These are phyloP conservation scores for Penicillium diatomitis DNA, from an alignment of 495 filamentous ascomycete species.

Conservation along the genomic window DNA sequence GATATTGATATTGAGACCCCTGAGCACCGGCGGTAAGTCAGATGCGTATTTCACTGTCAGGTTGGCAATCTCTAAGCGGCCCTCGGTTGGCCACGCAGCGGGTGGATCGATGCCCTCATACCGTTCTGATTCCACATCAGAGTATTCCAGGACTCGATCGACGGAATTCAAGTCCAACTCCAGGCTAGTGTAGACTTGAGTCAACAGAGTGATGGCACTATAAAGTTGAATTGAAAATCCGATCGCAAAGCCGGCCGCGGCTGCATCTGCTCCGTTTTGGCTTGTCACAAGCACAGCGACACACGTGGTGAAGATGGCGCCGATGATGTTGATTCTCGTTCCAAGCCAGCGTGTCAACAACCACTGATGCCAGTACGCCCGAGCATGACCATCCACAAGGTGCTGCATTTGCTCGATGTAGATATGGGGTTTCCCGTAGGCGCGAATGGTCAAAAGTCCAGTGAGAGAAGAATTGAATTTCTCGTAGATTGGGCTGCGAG, in stretches of 20 bases:
- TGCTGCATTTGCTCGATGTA: neutral
- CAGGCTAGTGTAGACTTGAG: slow-evolving; percentile 65
- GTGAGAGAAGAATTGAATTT: slow-evolving; percentile 55
- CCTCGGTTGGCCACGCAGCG: neutral
- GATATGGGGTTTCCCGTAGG: slow-evolving; percentile 34
- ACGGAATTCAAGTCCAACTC: slow-evolving; percentile 99
- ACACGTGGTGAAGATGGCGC: no score
- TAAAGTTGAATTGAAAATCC: slow-evolving; percentile 89
- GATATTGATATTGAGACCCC: slow-evolving; percentile 65
- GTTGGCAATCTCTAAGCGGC: slow-evolving; percentile 13
- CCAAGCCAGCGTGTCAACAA: neutral
- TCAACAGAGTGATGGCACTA: slow-evolving; percentile 98
- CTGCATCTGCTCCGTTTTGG: no score
- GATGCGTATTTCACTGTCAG: slow-evolving; percentile 43
- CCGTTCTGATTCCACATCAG: slow-evolving; percentile 84
- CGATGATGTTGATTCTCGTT: no score
- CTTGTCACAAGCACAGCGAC: no score
- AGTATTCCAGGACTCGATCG: slow-evolving; percentile 94
- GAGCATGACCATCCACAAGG: neutral
- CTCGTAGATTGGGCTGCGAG: slow-evolving; percentile 64
- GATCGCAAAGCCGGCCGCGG: slow-evolving; percentile 82
- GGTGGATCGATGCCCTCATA: slow-evolving; percentile 63
- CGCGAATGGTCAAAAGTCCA: slow-evolving; percentile 60
- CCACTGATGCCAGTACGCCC: neutral
- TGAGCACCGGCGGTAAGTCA: slow-evolving; percentile 66